phyloP scores from a whole-genome alignment of 192 early-diverging fungal species.

The Coemansia sp. region DNA sequence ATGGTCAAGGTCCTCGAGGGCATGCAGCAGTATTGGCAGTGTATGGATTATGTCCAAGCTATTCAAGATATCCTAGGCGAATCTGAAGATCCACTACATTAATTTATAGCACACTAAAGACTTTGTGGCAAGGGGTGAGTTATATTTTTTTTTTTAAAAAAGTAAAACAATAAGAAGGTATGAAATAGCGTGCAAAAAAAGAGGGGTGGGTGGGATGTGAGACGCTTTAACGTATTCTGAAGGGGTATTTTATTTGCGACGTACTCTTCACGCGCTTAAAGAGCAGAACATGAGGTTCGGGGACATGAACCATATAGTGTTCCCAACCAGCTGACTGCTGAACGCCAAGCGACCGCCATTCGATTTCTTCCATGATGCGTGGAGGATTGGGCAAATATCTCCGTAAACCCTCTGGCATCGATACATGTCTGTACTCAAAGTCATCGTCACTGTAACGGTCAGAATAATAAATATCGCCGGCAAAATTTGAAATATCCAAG shows the following conservation, averaged over 20 bases:
- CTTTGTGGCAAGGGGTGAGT: too few species aligned
- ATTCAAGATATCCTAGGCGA: slow-evolving; percentile 51
- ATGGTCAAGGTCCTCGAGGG: slow-evolving; percentile 58
- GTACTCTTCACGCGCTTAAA: slow-evolving; percentile 46
- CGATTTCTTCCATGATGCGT: slow-evolving; percentile 41
- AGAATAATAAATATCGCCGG: slow-evolving; percentile 46
- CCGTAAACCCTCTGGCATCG: slow-evolving; percentile 45
- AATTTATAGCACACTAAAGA: not conserved
- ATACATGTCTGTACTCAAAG: slow-evolving; percentile 52
- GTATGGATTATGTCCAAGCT: slow-evolving; percentile 54
- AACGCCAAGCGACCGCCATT: slow-evolving; percentile 49
- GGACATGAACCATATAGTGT: slow-evolving; percentile 54
- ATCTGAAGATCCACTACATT: slow-evolving; percentile 48
- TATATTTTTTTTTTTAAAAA: not conserved
- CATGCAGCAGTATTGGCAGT: slow-evolving; percentile 60
- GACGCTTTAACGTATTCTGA: not conserved
- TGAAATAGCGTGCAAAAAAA: slow-evolving; percentile 5
- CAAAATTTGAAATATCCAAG: slow-evolving; percentile 34
- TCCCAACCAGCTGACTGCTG: slow-evolving; percentile 54
- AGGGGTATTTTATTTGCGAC: slow-evolving; percentile 24
- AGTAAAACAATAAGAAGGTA: not conserved
- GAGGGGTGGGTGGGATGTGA: not conserved
- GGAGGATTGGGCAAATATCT: slow-evolving; percentile 49
- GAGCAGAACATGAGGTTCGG: slow-evolving; percentile 55
- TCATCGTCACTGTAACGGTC: slow-evolving; percentile 54